Conservation (phyloP, 768 basidiomycete genomes). For the Suillus cothurnatus region DNA sequence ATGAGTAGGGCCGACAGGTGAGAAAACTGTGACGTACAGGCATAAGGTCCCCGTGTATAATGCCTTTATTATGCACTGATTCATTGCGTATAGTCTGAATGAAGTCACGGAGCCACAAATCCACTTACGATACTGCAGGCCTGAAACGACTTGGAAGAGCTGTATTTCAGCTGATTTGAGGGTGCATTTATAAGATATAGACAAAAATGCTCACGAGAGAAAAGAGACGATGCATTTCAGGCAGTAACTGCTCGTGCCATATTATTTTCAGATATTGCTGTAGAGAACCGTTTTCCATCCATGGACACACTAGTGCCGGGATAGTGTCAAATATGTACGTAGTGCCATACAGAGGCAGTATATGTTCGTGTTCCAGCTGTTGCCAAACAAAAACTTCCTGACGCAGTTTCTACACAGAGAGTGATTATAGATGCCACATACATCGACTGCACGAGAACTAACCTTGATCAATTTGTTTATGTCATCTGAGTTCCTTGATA, state of each 20-base stretch:
- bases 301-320: slow-evolving; percentile 26
- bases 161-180: neutral
- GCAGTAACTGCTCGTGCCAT: neutral
- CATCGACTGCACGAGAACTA: neutral
- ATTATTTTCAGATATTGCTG: slow-evolving; percentile 13
- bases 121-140: slow-evolving; percentile 12
- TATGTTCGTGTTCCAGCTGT: slow-evolving; percentile 18
- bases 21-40: neutral
- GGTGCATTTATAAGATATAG: neutral
- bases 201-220: slow-evolving; percentile 16
- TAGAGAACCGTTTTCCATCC: slow-evolving; percentile 27
- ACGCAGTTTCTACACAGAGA: slow-evolving; percentile 15
- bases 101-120: too few species aligned
- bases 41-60: slow-evolving; percentile 6
- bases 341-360: slow-evolving; percentile 21
- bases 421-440: neutral
- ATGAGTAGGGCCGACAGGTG: neutral
- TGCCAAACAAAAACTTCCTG: slow-evolving; percentile 27
- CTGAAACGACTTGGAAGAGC: slow-evolving; percentile 6
- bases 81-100: neutral
- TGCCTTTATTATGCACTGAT: neutral
- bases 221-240: slow-evolving; percentile 12
- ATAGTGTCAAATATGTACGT: slow-evolving; percentile 19
- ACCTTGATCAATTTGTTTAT: neutral
- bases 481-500: neutral